phyloP scores from a whole-genome alignment of 2,329 filamentous ascomycete species.

The Diaporthe nobilis region DNA sequence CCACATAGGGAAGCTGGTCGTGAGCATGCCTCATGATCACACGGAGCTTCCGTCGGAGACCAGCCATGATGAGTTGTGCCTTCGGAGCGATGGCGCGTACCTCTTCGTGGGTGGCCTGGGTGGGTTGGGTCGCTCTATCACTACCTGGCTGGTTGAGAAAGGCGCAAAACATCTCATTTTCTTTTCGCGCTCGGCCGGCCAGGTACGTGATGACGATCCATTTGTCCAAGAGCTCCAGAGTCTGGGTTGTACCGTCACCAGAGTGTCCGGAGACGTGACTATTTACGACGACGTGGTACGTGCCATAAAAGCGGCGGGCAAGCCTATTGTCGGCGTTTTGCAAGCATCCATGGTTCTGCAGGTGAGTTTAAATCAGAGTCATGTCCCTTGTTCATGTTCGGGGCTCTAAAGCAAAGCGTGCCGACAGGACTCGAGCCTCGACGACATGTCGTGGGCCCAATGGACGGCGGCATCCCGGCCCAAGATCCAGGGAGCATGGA shows the following conservation, averaged over 20 bases:
- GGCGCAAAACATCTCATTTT: conserved; percentile 16
- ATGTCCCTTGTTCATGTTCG: not conserved
- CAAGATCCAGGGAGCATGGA: conserved; percentile 38
- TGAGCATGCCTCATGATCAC: conserved; percentile 43
- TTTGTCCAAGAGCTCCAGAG: conserved; percentile 25
- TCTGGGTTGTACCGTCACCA: conserved; percentile 17
- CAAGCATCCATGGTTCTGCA: conserved; percentile 34
- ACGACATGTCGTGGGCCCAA: conserved; percentile 47
- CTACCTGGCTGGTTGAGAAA: conserved; percentile 30
- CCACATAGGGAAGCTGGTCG: conserved; percentile 60
- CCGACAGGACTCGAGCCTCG: conserved; percentile 4
- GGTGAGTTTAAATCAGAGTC: not conserved
- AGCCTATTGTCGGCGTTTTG: conserved; percentile 14
- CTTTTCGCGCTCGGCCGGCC: conserved; percentile 20
- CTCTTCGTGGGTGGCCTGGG: conserved; percentile 38
- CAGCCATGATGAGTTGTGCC: not conserved
- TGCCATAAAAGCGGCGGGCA: not conserved
- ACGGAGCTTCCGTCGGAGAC: conserved; percentile 1
- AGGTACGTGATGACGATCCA: not conserved
- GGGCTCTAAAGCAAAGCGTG: not conserved
- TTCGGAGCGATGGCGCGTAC: conserved; percentile 33
- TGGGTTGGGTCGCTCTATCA: conserved; percentile 18
- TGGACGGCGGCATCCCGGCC: conserved; percentile 48
- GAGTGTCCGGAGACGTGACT: conserved; percentile 24
- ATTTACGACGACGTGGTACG: not conserved